Evolutionary conservation across 2,329 filamentous ascomycete species (phyloP), one percentile per base, ranked within the genome.

Genomic region (Dactylellina haptotyla): DNA sequence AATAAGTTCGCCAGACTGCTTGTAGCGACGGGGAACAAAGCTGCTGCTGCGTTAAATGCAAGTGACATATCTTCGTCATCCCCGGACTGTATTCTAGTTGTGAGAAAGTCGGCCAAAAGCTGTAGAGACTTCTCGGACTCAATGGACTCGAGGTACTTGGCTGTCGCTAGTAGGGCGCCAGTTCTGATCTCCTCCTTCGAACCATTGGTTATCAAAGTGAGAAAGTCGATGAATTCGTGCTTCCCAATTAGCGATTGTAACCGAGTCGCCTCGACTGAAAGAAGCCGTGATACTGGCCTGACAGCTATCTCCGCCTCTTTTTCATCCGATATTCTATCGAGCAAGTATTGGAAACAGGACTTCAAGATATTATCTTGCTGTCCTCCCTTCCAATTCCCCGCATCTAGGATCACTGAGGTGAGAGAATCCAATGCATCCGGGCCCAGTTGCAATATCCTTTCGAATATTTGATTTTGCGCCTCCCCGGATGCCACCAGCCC

Each of bases 31-130:
- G 95, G 93, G 79, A 99, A 99, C 6, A 96, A 87, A 20, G 89
- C 88, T 1, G 93, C 88, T 4, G 93, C 92, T n/a, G 93, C 93
- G 59, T 93, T 98, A 80, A 97, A 98, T 4, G 93, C 93, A 54
- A 95, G 85, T 62, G 97, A 92, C 76, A 96, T 87, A 80, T 96
- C 92, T 78, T 97, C 93, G 75, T 93, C 92, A 92, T 4, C 87
- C 85, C 10, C 93, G 87, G 59, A 88, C 87, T 2, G 90, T 88
- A 26, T 89, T 88, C 80, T 94, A 90, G 74, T 97, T 86, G 78
- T 95, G 59, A 78, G 71, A 48, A 78, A 78, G 12, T 76, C 77
- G 2, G 69, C 75, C 18, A 78, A 39, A 54, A 78, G 75, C 30
- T 75, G 76, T 39, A 61, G 53, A 1, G 76, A 75, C 43, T 75